Conservation (phyloP, 108 stramenopile species). For the Conticribra guillardii region DNA sequence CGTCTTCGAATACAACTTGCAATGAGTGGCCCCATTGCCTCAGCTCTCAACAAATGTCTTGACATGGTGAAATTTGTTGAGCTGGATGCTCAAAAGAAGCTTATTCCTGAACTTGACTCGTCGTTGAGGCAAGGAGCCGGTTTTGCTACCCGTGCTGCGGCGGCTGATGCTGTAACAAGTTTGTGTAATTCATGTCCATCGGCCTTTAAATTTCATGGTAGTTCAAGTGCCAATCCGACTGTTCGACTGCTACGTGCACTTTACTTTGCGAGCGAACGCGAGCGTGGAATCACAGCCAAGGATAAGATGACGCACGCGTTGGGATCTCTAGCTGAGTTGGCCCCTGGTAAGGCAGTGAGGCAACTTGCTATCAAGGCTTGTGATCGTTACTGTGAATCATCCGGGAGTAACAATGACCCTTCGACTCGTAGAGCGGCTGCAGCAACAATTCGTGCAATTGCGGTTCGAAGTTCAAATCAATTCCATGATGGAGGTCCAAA, state of each 20-base stretch:
- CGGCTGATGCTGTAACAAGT: constrained; percentile 75
- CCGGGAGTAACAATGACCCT: constrained; percentile 64
- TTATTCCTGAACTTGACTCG: constrained; percentile 60
- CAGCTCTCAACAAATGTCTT: constrained; percentile 75
- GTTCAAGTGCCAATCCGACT: constrained; percentile 62
- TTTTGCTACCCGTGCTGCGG: constrained; percentile 82
- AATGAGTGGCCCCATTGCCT: constrained; percentile 74
- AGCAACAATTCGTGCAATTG: constrained; percentile 75
- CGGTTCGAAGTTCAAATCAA: constrained; percentile 71
- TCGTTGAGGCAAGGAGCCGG: constrained; percentile 56
- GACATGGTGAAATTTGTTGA: constrained; percentile 62
- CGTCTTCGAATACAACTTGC: constrained; percentile 69
- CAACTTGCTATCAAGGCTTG: constrained; percentile 53
- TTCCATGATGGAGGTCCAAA: constrained; percentile 73
- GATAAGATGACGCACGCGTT: constrained; percentile 75
- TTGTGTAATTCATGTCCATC: constrained; percentile 67
- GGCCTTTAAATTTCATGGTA: constrained; percentile 69
- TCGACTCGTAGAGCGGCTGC: constrained; percentile 70
- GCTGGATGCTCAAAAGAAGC: constrained; percentile 58
- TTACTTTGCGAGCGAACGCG: constrained; percentile 77
- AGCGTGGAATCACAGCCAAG: constrained; percentile 73
- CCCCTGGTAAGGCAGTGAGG: constrained; percentile 73
- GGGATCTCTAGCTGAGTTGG: constrained; percentile 64
- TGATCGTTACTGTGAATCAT: constrained; percentile 64
- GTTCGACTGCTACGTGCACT: constrained; percentile 83